phyloP scores from a whole-genome alignment of 306 rosid genomes.

The Echinosophora koreensis region DNA sequence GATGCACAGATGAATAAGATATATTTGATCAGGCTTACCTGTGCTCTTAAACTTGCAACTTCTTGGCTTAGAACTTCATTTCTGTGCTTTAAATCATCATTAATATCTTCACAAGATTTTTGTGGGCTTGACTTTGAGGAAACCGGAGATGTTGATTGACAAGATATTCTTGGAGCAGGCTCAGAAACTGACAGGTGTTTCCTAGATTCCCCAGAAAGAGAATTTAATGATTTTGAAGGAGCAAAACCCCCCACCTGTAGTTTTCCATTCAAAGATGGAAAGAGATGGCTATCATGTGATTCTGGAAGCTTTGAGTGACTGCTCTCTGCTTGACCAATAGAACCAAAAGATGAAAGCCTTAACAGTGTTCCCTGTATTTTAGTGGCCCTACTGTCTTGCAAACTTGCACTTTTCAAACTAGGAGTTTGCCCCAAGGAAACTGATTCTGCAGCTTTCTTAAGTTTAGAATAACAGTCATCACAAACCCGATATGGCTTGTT shows the following conservation, averaged over 20 bases:
- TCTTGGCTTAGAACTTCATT: constrained; percentile 79
- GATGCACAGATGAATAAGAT: constrained; percentile 20
- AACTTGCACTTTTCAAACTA: constrained; percentile 54
- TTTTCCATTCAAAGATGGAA: constrained; percentile 66
- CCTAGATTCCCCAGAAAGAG: constrained; percentile 52
- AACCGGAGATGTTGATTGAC: constrained; percentile 74
- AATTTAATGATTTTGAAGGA: constrained; percentile 59
- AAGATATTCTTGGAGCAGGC: constrained; percentile 64
- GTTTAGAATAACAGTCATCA: constrained; percentile 78
- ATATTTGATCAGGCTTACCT: constrained; percentile 60
- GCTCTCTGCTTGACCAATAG: constrained; percentile 62
- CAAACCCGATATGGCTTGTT: constrained; percentile 89
- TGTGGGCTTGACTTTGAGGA: constrained; percentile 72
- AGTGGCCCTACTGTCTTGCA: constrained; percentile 54
- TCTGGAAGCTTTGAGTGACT: constrained; percentile 60
- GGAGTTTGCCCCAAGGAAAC: constrained; percentile 55
- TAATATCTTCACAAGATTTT: constrained; percentile 65
- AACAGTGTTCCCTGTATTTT: constrained; percentile 68
- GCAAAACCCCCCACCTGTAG: constrained; percentile 50
- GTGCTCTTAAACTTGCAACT: constrained; percentile 72
- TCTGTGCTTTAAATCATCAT: constrained; percentile 62
- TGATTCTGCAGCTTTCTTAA: constrained; percentile 69
- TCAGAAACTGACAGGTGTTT: constrained; percentile 59
- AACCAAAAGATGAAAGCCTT: constrained; percentile 85
- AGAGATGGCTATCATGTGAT: constrained; percentile 57